A percentile compares a stretch with the other conserved stretches of the same genome.
These are phyloP conservation scores for Triticum dicoccoides DNA, from an alignment of 176 grass and related monocot species.

Conservation along the genomic window DNA sequence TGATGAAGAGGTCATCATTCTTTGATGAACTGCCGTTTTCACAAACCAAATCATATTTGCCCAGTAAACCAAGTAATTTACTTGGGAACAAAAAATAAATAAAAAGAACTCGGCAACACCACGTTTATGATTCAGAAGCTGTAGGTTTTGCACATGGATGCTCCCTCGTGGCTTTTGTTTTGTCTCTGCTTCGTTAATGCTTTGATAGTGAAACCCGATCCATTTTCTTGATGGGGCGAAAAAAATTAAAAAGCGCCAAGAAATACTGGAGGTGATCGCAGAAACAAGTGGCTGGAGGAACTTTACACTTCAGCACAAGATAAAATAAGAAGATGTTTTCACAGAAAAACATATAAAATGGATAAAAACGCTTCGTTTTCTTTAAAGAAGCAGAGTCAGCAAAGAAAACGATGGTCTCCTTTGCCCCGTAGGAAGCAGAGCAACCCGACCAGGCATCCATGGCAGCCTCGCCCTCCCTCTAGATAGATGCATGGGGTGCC, in stretches of 20 bases:
- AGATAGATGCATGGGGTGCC: constrained; percentile 24
- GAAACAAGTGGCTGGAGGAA: background rate
- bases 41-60: too few species aligned
- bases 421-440: background rate
- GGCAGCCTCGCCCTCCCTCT: constrained; percentile 3
- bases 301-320: background rate
- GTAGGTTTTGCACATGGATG: too few species aligned
- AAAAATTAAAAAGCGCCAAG: background rate
- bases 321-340: background rate
- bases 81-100: background rate
- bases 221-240: too few species aligned
- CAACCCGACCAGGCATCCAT: constrained; percentile 10
- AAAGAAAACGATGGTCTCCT: background rate
- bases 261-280: background rate
- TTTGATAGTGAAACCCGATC: too few species aligned
- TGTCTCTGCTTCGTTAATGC: too few species aligned
- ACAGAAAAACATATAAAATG: background rate
- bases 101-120: too few species aligned
- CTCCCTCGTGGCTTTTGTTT: too few species aligned
- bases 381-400: background rate
- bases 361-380: background rate
- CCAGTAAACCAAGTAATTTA: background rate
- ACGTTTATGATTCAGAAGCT: too few species aligned
- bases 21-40: too few species aligned
- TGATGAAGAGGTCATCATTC: too few species aligned